phyloP scores from a whole-genome alignment of 352 stramenopile genomes.

The Globisporangium carolinianum region DNA sequence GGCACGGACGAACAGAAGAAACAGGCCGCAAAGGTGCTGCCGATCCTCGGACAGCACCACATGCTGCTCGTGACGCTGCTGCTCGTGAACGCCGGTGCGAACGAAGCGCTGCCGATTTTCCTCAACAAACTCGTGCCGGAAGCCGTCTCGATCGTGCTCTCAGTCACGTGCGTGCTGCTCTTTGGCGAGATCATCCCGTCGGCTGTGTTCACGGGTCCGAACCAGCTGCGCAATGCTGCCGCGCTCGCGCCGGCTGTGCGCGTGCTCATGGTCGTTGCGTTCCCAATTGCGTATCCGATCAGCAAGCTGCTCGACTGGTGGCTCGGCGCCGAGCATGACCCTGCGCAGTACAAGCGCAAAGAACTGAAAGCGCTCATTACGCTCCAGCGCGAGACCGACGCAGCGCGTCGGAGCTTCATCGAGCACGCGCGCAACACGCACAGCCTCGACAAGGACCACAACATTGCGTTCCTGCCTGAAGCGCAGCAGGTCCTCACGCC shows the following conservation, averaged over 20 bases:
- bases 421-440: conserved; percentile 15
- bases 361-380: conserved; percentile 88
- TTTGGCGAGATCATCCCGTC: conserved; percentile 95
- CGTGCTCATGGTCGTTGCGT: conserved; percentile 83
- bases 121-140: conserved; percentile 84
- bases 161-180: conserved; percentile 92
- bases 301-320: conserved; percentile 84
- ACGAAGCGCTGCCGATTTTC: conserved; percentile 93
- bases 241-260: conserved; percentile 78
- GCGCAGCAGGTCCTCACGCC: conserved; percentile 21
- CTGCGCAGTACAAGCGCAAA: conserved; percentile 82
- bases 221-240: conserved; percentile 88
- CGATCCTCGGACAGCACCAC: conserved; percentile 89
- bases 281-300: conserved; percentile 90
- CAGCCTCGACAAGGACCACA: neutral
- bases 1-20: conserved; percentile 67
- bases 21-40: conserved; percentile 69
- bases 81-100: conserved; percentile 90
- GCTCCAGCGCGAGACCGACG: conserved; percentile 57
- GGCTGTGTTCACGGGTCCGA: conserved; percentile 91
- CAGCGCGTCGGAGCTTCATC: conserved; percentile 25
- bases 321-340: conserved; percentile 72
- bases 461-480: conserved; percentile 12
- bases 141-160: conserved; percentile 87
- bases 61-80: conserved; percentile 92